Percentiles rank a stretch among this genome's conserved stretches.
Evolutionary conservation across 2,329 filamentous ascomycete species (phyloP).

Genomic region (Xylariales sp.): DNA sequence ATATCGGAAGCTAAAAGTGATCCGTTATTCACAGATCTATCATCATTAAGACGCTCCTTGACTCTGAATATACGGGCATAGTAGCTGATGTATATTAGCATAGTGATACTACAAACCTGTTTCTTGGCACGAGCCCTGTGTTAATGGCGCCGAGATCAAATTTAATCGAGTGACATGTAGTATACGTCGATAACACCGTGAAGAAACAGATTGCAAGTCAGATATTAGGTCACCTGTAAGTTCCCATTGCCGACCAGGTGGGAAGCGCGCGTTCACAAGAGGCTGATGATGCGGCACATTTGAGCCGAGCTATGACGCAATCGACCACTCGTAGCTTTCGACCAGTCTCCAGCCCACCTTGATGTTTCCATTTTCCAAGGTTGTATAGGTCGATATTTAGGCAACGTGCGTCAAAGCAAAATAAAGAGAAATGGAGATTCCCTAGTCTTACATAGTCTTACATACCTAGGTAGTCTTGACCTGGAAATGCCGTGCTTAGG

Average conservation of each 20-base stretch:
- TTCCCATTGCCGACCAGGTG: not conserved
- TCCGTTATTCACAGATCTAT: conserved; percentile 1
- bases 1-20: not conserved
- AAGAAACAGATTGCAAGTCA: not conserved
- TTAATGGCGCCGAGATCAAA: conserved; percentile 24
- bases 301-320: conserved; percentile 31
- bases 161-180: conserved; percentile 1
- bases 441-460: not conserved
- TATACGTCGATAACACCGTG: not conserved
- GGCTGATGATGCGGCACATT: conserved; percentile 7
- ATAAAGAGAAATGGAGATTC: not conserved
- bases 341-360: not conserved
- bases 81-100: not conserved
- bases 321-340: conserved; percentile 3
- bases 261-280: not conserved
- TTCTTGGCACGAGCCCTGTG: conserved; percentile 29
- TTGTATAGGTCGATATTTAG: not conserved
- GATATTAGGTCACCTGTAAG: not conserved
- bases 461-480: no score
- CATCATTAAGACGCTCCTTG: not conserved
- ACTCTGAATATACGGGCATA: conserved; percentile 1
- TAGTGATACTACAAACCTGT: conserved; percentile 5
- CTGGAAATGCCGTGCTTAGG: not conserved
- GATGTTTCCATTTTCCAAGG: not conserved
- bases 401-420: not conserved